Percentiles rank a stretch among this genome's conserved stretches.
Conservation (phyloP, 805 yeast species). For the Candida xiaguanensis region DNA sequence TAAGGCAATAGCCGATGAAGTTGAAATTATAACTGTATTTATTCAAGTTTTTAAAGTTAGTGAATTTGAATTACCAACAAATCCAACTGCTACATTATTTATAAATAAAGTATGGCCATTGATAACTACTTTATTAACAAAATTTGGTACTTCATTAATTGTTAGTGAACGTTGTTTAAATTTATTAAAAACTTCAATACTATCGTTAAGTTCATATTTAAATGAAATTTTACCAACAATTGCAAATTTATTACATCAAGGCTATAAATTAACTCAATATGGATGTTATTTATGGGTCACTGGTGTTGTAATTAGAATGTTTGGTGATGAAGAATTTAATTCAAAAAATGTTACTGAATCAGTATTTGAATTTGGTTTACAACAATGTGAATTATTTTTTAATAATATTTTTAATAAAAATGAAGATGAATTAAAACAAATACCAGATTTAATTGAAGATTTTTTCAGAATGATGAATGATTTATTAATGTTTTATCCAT, state of each 20-base stretch:
- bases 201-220: constrained; percentile 55
- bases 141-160: constrained; percentile 54
- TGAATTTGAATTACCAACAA: constrained; percentile 31
- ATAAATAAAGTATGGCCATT: constrained; percentile 59
- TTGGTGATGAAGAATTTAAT: constrained; percentile 42
- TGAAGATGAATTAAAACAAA: constrained; percentile 28
- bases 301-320: constrained; percentile 76
- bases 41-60: constrained; percentile 53
- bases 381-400: constrained; percentile 62
- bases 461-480: constrained; percentile 79
- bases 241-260: constrained; percentile 62
- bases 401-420: constrained; percentile 27
- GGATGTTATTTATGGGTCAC: constrained; percentile 92
- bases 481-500: constrained; percentile 70
- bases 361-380: constrained; percentile 70
- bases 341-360: constrained; percentile 50
- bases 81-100: constrained; percentile 52
- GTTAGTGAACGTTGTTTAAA: constrained; percentile 76
- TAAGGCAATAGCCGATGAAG: constrained; percentile 57
- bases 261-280: constrained; percentile 62
- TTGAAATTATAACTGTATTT: constrained; percentile 65
- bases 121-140: constrained; percentile 43
- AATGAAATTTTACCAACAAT: constrained; percentile 59
- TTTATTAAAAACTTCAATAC: constrained; percentile 61
- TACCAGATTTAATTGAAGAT: constrained; percentile 79